Conservation (phyloP, 352 stramenopile genomes). For the Pythium rishiriense region DNA sequence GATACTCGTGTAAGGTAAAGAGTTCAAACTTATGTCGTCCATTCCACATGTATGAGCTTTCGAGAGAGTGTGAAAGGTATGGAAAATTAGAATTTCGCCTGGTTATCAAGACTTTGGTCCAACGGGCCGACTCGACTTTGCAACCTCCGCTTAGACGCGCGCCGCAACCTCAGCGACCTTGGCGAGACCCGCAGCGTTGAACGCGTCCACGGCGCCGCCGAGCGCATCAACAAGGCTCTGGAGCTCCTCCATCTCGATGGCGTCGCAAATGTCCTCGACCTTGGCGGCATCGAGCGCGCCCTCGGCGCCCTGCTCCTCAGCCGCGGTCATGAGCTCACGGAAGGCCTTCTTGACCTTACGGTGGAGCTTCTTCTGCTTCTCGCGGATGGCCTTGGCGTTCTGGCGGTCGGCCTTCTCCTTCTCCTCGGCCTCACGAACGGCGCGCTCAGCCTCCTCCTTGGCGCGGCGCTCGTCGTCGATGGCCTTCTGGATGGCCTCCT, state of each 20-base stretch:
- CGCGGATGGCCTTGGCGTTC: conserved; percentile 74
- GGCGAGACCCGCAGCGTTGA: conserved; percentile 56
- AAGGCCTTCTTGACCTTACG: conserved; percentile 87
- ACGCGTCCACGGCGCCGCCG: conserved; percentile 44
- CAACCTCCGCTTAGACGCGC: conserved; percentile 18
- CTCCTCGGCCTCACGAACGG: conserved; percentile 54
- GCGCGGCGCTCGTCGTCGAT: conserved; percentile 69
- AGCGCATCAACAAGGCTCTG: conserved; percentile 65
- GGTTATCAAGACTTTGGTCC: too few species aligned
- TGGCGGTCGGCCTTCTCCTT: conserved; percentile 66
- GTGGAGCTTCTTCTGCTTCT: conserved; percentile 86
- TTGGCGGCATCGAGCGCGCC: conserved; percentile 68
- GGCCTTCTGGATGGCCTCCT: conserved; percentile 62
- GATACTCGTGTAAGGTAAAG: too few species aligned
- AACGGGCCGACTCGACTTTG: neutral
- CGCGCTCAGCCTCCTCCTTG: conserved; percentile 58
- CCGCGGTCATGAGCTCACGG: conserved; percentile 70
- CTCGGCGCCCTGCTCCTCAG: conserved; percentile 56
- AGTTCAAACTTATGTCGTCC: too few species aligned
- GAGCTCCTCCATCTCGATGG: conserved; percentile 67
- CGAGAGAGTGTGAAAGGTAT: too few species aligned
- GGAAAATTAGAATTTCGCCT: too few species aligned
- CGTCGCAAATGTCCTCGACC: conserved; percentile 76
- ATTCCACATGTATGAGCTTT: too few species aligned
- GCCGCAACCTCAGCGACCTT: conserved; percentile 46